Conservation (phyloP, 2,329 filamentous ascomycete species). For the Exophiala xenobiotica region DNA sequence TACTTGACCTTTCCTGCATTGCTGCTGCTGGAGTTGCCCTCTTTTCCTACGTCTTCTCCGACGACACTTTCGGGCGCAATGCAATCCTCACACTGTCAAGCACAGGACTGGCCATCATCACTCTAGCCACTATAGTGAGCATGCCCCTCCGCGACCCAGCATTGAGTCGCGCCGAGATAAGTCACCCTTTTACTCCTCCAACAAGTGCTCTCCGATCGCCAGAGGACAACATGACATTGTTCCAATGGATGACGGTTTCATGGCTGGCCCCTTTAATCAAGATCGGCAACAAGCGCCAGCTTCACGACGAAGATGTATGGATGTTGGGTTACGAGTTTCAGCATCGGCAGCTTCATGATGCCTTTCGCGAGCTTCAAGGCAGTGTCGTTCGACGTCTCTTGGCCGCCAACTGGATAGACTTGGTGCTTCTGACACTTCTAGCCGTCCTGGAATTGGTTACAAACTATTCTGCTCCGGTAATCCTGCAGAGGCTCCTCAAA, state of each 20-base stretch:
- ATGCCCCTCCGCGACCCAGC: slow-evolving; percentile 69
- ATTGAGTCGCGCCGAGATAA: slow-evolving; percentile 58
- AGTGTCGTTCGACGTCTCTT: slow-evolving; percentile 69
- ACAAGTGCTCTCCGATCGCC: slow-evolving; percentile 65
- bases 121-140: slow-evolving; percentile 56
- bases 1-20: slow-evolving; percentile 11
- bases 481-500: slow-evolving; percentile 69
- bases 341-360: slow-evolving; percentile 69
- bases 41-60: slow-evolving; percentile 10
- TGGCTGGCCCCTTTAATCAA: slow-evolving; percentile 77
- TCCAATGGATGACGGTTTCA: slow-evolving; percentile 80
- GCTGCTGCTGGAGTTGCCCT: slow-evolving; percentile 7
- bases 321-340: slow-evolving; percentile 76
- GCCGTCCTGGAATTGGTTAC: slow-evolving; percentile 62
- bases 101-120: slow-evolving; percentile 28
- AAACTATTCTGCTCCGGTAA: slow-evolving; percentile 62
- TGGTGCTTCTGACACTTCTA: slow-evolving; percentile 66
- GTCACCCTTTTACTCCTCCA: slow-evolving; percentile 56
- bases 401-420: slow-evolving; percentile 74
- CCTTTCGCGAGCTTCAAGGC: slow-evolving; percentile 71
- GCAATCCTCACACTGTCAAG: slow-evolving; percentile 9
- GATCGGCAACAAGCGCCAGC: slow-evolving; percentile 61
- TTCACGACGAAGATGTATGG: slow-evolving; percentile 82
- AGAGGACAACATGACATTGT: slow-evolving; percentile 75
- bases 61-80: neutral